Evolutionary conservation across 1,139 yeast genomes (phyloP).

Genomic region (Neolecta irregularis): DNA sequence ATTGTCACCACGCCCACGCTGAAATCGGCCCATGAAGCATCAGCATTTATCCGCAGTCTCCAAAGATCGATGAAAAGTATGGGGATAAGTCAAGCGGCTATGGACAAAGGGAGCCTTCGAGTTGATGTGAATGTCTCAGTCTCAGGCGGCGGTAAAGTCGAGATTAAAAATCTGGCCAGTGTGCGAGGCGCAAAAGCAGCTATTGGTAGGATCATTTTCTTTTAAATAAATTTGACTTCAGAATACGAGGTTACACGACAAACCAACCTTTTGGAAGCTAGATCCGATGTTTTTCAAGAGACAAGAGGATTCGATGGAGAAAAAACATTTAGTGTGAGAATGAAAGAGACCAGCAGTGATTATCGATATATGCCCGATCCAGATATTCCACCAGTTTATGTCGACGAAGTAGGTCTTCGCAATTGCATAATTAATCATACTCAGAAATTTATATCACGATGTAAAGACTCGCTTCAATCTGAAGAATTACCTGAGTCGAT

Average conservation of each 20-base stretch:
- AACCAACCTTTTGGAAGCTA: constrained; percentile 27
- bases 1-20: constrained; percentile 87
- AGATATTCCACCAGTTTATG: constrained; percentile 51
- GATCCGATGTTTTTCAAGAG: constrained; percentile 37
- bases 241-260: constrained; percentile 63
- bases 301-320: constrained; percentile 89
- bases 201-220: constrained; percentile 23
- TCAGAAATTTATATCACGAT: neutral
- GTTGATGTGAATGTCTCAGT: constrained; percentile 87
- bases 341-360: constrained; percentile 70
- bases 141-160: constrained; percentile 56
- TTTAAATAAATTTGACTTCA: constrained; percentile 1
- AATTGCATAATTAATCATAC: constrained; percentile 4
- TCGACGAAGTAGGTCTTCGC: constrained; percentile 24
- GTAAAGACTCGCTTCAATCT: constrained; percentile 3
- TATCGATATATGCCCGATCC: constrained; percentile 92
- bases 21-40: constrained; percentile 48
- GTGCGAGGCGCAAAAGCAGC: constrained; percentile 71
- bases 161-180: constrained; percentile 75
- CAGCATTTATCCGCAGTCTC: constrained; percentile 64
- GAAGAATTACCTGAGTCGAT: neutral
- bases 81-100: constrained; percentile 70
- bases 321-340: constrained; percentile 46
- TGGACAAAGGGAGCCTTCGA: constrained; percentile 89
- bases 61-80: constrained; percentile 55